These are phyloP conservation scores for Fennellomyces sp. DNA, from an alignment of 371 early-diverging fungal species.

Conservation along the genomic window DNA sequence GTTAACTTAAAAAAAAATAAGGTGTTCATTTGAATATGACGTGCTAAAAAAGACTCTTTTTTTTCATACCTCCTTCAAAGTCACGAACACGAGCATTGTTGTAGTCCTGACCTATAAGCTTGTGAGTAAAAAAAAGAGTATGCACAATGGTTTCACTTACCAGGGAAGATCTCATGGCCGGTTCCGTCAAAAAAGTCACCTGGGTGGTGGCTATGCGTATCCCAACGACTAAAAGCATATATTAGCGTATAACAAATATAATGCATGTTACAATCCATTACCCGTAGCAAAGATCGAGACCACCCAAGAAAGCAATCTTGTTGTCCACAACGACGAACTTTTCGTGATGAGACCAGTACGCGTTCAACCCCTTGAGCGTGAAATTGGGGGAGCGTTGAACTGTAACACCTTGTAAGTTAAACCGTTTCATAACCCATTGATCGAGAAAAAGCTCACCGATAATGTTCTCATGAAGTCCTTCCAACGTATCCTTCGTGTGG, in stretches of 20 bases:
- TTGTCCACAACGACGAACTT: slow-evolving; percentile 78
- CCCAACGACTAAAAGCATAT: slow-evolving; percentile 68
- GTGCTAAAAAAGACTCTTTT: not conserved
- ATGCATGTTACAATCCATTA: slow-evolving; percentile 8
- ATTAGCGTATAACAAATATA: not conserved
- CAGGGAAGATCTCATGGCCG: slow-evolving; percentile 41
- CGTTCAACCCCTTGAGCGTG: slow-evolving; percentile 56
- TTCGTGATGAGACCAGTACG: slow-evolving; percentile 86
- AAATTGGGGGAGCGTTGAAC: slow-evolving; percentile 79
- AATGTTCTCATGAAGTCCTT: slow-evolving; percentile 78
- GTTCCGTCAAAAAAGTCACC: slow-evolving; percentile 54
- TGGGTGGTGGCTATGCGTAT: slow-evolving; percentile 56
- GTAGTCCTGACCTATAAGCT: slow-evolving; percentile 80
- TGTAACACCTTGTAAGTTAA: too few relatives aligned
- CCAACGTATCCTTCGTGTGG: slow-evolving; percentile 78
- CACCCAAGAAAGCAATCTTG: slow-evolving; percentile 79
- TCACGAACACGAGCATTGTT: slow-evolving; percentile 90
- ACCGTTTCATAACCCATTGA: too few relatives aligned
- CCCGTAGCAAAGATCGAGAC: slow-evolving; percentile 82
- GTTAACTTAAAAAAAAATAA: slow-evolving; percentile 56
- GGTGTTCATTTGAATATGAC: not conserved
- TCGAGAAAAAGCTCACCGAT: slow-evolving; percentile 55
- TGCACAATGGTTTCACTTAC: slow-evolving; percentile 1
- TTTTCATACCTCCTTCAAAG: slow-evolving; percentile 75
- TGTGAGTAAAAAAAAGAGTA: too few relatives aligned